A percentile compares a stretch with the other conserved stretches of the same genome.
These are phyloP conservation scores for Rhizopogon rudus DNA, from an alignment of 768 basidiomycete species.

Conservation along the genomic window DNA sequence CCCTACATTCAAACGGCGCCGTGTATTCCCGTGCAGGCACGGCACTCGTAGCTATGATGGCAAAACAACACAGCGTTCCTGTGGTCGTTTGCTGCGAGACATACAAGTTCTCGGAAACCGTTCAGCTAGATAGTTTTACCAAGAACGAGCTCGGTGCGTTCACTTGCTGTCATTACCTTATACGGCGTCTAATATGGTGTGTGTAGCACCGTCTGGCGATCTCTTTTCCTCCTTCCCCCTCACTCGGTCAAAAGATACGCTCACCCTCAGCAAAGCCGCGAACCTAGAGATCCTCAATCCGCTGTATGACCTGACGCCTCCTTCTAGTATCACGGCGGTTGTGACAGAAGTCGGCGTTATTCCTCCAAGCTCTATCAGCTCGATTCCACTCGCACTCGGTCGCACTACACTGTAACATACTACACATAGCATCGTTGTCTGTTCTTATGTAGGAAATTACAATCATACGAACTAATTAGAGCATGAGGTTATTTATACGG, in stretches of 20 bases:
- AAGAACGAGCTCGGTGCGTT: slow-evolving; percentile 89
- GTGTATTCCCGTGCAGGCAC: slow-evolving; percentile 94
- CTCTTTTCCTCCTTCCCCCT: slow-evolving; percentile 17
- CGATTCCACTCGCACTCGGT: slow-evolving; percentile 66
- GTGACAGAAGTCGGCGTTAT: slow-evolving; percentile 97
- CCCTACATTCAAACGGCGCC: slow-evolving; percentile 90
- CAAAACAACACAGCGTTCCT: slow-evolving; percentile 82
- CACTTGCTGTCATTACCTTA: neutral
- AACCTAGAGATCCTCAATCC: slow-evolving; percentile 81
- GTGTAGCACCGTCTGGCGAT: slow-evolving; percentile 21
- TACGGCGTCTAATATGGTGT: neutral
- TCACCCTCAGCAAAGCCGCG: slow-evolving; percentile 28
- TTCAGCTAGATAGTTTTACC: slow-evolving; percentile 90
- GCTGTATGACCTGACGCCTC: slow-evolving; percentile 91
- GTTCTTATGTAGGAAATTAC: neutral
- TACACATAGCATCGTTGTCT: neutral
- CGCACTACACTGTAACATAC: slow-evolving; percentile 6
- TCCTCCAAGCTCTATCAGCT: slow-evolving; percentile 86
- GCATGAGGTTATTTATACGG: neutral
- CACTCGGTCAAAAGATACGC: slow-evolving; percentile 2
- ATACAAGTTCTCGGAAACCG: slow-evolving; percentile 93
- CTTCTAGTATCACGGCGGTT: slow-evolving; percentile 88
- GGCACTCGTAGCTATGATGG: slow-evolving; percentile 95
- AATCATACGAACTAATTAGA: neutral
- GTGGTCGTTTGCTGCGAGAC: slow-evolving; percentile 98